Evolutionary conservation across 306 rosid genomes (phyloP), one percentile per base, ranked within the genome.

Genomic region (Trifolium fragiferum): DNA sequence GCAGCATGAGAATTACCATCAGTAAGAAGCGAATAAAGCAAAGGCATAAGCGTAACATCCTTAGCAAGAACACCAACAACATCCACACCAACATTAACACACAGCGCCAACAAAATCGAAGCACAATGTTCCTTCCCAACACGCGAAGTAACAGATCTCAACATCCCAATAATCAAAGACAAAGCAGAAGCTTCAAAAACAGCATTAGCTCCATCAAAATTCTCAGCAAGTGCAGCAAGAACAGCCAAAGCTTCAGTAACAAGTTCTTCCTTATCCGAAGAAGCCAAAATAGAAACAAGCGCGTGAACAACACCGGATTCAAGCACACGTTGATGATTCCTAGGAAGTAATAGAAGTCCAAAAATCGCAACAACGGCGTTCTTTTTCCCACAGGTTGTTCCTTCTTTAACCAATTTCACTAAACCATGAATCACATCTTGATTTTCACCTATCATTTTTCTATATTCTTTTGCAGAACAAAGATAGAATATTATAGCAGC

Each of bases 401-500:
- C 98, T 74, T 82, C 87, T 41, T 79, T 87, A 33, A 88, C 74
- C 37, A 91, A 82, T 62, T 87, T 79, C 4, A 84, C 86, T 6
- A 93, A 82, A 16, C 78, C 84, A 0, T 83, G 86, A 72, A 93
- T 82, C 12, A 81, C 86, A 6, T 82, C 88, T 0, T 87, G 79
- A 13, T 62, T 77, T 73, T 88, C 92, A 1, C 98, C 97, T 0
- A 91, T 85, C 13, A 75, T 2, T 73, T 86, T 87, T 15, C 91
- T 82, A 51, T 84, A 81, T 8, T 84, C 89, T 49, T 83, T 83
- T 8, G 66, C 82, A 3, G 94, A 85, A 15, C 90, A 82, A 15
- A 93, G 92, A 82, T 93, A 89, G 25, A 91, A 93, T 1, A 91
- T 44, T 1, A 73, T 73, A 2, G 96, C 97, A 0, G 96, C 97